phyloP scores from a whole-genome alignment of 805 yeast species.

The Saturnispora dispora region DNA sequence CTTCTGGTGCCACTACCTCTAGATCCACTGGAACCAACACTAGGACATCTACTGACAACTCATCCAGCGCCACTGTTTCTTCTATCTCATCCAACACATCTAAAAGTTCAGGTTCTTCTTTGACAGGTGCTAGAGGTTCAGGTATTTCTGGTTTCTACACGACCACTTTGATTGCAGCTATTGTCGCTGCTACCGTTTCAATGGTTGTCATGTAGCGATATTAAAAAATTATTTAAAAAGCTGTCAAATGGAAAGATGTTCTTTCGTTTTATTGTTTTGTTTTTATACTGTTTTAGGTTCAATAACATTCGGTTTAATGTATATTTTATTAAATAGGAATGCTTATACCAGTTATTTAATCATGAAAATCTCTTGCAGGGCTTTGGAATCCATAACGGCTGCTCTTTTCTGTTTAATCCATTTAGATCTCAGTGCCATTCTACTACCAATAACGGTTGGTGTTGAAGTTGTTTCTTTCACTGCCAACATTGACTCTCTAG shows the following conservation, averaged over 20 bases:
- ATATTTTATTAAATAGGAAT: neutral
- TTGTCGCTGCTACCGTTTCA: conserved; percentile 7
- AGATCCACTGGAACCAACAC: conserved; percentile 13
- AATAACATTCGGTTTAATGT: neutral
- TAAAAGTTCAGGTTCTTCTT: conserved; percentile 7
- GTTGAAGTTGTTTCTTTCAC: conserved; percentile 25
- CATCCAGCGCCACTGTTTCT: conserved; percentile 20
- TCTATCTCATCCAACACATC: conserved; percentile 10
- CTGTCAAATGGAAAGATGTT: neutral
- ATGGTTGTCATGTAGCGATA: neutral
- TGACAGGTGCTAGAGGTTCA: neutral
- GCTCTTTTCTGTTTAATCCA: conserved; percentile 89
- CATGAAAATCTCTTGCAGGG: conserved; percentile 91
- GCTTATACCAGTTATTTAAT: conserved; percentile 27
- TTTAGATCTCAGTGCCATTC: conserved; percentile 69
- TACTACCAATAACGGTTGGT: conserved; percentile 37
- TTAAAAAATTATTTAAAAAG: neutral
- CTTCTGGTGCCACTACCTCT: conserved; percentile 18
- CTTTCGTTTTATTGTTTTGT: neutral
- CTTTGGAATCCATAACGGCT: conserved; percentile 81
- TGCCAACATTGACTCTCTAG: conserved; percentile 35
- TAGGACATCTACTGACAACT: conserved; percentile 16
- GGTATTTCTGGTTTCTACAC: conserved; percentile 30
- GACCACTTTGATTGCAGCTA: conserved; percentile 6
- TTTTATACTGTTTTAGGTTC: conserved; percentile 1